Conservation (phyloP, 495 filamentous ascomycete species). For the Penicillium bovifimosum region DNA sequence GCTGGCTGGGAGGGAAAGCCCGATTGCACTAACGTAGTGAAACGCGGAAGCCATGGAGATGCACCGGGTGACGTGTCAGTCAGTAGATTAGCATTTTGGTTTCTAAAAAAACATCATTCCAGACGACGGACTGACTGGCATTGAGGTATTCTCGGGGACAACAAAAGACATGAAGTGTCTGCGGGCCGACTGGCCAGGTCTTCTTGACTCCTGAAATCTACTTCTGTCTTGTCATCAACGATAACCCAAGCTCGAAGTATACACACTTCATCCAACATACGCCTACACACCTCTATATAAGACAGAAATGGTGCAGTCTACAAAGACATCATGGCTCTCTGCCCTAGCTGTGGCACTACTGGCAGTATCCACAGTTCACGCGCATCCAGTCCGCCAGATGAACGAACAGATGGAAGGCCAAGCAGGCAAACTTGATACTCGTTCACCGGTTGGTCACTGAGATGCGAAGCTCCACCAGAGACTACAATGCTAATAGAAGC, state of each 20-base stretch:
- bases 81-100: constrained; percentile 8
- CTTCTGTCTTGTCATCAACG: not conserved
- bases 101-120: constrained; percentile 16
- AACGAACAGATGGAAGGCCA: not conserved
- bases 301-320: constrained; percentile 9
- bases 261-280: not conserved
- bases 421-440: constrained; percentile 5
- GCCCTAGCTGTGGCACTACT: constrained; percentile 4
- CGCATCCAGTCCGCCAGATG: constrained; percentile 10
- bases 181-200: constrained; percentile 2
- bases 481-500: not conserved
- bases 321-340: not conserved
- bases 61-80: not conserved
- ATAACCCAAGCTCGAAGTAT: not conserved
- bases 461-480: not conserved
- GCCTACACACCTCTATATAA: not conserved
- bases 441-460: constrained; percentile 14
- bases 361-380: constrained; percentile 11
- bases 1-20: not conserved
- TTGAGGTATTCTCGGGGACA: not conserved
- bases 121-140: constrained; percentile 3
- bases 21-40: not conserved
- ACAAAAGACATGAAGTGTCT: constrained; percentile 12
- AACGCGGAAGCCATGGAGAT: not conserved
- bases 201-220: not conserved